Evolutionary conservation across 495 filamentous ascomycete species (phyloP).

Genomic region (Echria macrotheca): DNA sequence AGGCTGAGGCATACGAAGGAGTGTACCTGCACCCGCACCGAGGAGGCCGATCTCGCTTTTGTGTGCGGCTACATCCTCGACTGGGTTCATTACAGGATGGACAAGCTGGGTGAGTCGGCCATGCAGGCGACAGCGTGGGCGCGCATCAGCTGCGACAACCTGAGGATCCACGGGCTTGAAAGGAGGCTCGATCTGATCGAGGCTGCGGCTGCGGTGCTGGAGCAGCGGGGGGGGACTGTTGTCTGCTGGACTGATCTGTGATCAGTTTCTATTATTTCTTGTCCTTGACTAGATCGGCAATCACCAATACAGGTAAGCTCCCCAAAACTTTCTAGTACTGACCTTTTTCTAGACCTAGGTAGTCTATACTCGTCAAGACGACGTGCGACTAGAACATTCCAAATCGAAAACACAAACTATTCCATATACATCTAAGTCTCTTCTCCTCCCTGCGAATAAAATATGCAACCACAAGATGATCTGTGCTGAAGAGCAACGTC

Average conservation of each 20-base stretch:
- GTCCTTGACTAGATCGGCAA: too few relatives aligned
- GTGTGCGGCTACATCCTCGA: conserved; percentile 1
- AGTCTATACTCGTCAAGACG: too few relatives aligned
- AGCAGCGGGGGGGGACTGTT: neutral
- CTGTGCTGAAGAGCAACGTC: too few relatives aligned
- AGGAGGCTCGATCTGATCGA: neutral
- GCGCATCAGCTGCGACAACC: neutral
- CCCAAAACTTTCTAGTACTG: too few relatives aligned
- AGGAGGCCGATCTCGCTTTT: neutral
- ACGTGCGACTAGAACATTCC: too few relatives aligned
- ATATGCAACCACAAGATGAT: too few relatives aligned
- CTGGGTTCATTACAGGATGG: conserved; percentile 5
- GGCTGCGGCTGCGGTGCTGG: neutral
- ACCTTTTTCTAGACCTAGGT: too few relatives aligned
- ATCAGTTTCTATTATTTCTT: neutral
- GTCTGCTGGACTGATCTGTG: neutral
- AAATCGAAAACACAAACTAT: too few relatives aligned
- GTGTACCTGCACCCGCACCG: neutral
- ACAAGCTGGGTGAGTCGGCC: conserved; percentile 1
- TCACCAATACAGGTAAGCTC: too few relatives aligned
- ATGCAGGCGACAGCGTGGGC: conserved; percentile 2
- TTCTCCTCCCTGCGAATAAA: too few relatives aligned
- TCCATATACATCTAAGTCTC: too few relatives aligned
- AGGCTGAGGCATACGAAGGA: neutral
- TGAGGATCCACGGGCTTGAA: neutral